phyloP scores from a whole-genome alignment of 2,329 filamentous ascomycete genomes.

The Cryoendolithus antarcticus region DNA sequence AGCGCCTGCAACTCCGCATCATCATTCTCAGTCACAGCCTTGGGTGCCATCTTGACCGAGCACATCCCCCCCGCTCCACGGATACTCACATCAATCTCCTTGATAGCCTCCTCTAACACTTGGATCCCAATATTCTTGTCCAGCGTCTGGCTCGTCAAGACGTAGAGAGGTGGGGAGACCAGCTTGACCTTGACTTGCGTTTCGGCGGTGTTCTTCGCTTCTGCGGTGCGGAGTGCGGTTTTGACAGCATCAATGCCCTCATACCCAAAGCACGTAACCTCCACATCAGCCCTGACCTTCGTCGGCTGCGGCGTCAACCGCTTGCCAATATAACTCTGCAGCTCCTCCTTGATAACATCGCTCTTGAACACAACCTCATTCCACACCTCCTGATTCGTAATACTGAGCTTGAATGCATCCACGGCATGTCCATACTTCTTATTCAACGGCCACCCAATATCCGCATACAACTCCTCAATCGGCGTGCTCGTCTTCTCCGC shows the following conservation, averaged over 20 bases:
- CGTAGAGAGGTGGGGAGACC: slow-evolving; percentile 93
- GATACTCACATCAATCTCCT: slow-evolving; percentile 74
- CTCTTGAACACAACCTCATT: slow-evolving; percentile 81
- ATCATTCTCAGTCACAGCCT: slow-evolving; percentile 97
- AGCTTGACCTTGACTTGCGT: slow-evolving; percentile 97
- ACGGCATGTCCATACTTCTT: slow-evolving; percentile 94
- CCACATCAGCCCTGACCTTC: slow-evolving; percentile 94
- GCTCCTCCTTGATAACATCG: slow-evolving; percentile 72
- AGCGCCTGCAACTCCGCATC: slow-evolving; percentile 92
- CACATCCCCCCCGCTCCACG: slow-evolving; percentile 65
- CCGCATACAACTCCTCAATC: slow-evolving; percentile 90
- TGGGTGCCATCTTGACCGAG: slow-evolving; percentile 94
- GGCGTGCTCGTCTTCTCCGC: slow-evolving; percentile 91
- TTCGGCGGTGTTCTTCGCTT: slow-evolving; percentile 82
- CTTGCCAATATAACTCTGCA: slow-evolving; percentile 93
- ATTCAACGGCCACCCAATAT: slow-evolving; percentile 93
- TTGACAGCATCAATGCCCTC: slow-evolving; percentile 98
- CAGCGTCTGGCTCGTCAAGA: slow-evolving; percentile 86
- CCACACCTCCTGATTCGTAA: slow-evolving; percentile 97
- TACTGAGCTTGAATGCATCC: slow-evolving; percentile 97
- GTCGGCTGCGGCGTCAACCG: slow-evolving; percentile 95
- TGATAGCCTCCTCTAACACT: slow-evolving; percentile 76
- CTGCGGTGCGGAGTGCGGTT: slow-evolving; percentile 76
- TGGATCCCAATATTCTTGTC: slow-evolving; percentile 83
- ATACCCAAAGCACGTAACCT: slow-evolving; percentile 83